These are phyloP conservation scores for Ophiosphaerella korrae DNA, from an alignment of 2,329 filamentous ascomycete species.

Conservation along the genomic window DNA sequence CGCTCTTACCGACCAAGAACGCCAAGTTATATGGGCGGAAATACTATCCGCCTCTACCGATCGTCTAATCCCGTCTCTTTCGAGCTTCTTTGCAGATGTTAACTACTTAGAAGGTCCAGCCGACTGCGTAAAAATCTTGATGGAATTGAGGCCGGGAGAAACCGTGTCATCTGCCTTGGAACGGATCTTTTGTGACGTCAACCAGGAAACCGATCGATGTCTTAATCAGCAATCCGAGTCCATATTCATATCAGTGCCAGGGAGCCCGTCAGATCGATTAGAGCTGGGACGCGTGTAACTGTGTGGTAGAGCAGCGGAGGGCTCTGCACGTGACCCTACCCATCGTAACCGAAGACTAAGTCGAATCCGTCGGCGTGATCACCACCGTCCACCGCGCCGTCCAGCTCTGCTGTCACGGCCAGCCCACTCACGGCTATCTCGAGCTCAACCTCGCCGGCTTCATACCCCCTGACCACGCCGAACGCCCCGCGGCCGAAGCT, in stretches of 20 bases:
- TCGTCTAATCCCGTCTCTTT: conserved; percentile 7
- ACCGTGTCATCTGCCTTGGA: conserved; percentile 1
- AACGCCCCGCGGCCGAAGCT: too few species aligned
- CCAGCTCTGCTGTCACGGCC: too few species aligned
- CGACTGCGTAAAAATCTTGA: conserved; percentile 4
- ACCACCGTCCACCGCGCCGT: too few species aligned
- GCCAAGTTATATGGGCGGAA: conserved; percentile 36
- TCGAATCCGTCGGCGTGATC: too few species aligned
- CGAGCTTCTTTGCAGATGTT: conserved; percentile 8
- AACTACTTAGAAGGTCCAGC: conserved; percentile 4
- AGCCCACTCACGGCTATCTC: too few species aligned
- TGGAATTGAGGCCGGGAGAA: conserved; percentile 7
- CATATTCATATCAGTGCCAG: conserved; percentile 18
- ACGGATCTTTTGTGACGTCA: conserved; percentile 11
- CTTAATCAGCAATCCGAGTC: conserved; percentile 32
- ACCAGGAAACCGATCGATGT: neutral
- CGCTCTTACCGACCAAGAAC: conserved; percentile 34
- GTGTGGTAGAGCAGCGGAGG: too few species aligned
- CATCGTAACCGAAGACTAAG: too few species aligned
- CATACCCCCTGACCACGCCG: too few species aligned
- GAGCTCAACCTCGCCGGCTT: too few species aligned
- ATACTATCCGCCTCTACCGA: conserved; percentile 21
- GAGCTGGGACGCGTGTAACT: too few species aligned
- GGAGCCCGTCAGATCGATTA: conserved; percentile 1
- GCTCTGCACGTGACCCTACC: too few species aligned